These are phyloP conservation scores for Aspergillus jensenii DNA, from an alignment of 2,329 filamentous ascomycete genomes.

Conservation along the genomic window DNA sequence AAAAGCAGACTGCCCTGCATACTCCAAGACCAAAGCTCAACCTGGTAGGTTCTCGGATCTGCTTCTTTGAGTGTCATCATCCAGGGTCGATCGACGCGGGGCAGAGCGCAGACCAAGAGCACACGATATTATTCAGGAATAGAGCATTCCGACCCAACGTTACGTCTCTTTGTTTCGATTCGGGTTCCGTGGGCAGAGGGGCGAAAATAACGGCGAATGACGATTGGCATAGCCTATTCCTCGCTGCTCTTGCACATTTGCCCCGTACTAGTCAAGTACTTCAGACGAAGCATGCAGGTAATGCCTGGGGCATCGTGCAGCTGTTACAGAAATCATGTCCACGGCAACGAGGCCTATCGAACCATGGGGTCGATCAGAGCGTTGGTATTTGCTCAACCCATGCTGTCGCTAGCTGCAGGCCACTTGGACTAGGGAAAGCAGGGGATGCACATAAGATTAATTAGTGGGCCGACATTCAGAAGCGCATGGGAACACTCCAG, in stretches of 20 bases:
- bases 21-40: not conserved
- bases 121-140: constrained; percentile 5
- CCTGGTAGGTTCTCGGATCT: constrained; percentile 6
- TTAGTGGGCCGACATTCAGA: constrained; percentile 1
- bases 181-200: not conserved
- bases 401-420: constrained; percentile 12
- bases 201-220: not conserved
- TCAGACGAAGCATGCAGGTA: constrained; percentile 9
- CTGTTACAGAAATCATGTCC: constrained; percentile 3
- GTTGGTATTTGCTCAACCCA: constrained; percentile 11
- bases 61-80: not conserved
- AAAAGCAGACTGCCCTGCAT: constrained; percentile 1
- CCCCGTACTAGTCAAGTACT: not conserved
- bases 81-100: constrained; percentile 9
- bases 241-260: not conserved
- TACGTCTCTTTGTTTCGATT: not conserved
- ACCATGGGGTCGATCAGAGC: constrained; percentile 15
- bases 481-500: constrained; percentile 4
- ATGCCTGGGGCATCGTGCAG: constrained; percentile 5
- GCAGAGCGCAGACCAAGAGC: constrained; percentile 5
- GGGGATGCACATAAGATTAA: constrained; percentile 11
- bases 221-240: not conserved
- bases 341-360: constrained; percentile 6
- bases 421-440: constrained; percentile 8
- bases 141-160: not conserved